phyloP scores from a whole-genome alignment of 768 basidiomycete genomes.

The Lactarius vividus region DNA sequence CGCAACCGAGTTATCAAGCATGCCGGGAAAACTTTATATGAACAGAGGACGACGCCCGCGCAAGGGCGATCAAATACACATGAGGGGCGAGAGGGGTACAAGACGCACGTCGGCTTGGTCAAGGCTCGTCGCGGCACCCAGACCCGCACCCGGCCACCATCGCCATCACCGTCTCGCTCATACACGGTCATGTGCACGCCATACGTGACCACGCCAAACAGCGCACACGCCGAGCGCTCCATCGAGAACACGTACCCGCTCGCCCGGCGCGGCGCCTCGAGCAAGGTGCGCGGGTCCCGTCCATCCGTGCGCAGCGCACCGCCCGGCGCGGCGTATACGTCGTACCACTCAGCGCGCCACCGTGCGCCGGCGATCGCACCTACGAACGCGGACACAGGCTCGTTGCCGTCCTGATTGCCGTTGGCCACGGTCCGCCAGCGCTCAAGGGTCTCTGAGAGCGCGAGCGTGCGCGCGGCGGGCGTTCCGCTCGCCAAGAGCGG shows the following conservation, averaged over 20 bases:
- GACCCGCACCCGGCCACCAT: conserved; percentile 46
- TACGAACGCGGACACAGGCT: conserved; percentile 44
- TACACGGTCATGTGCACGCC: conserved; percentile 90
- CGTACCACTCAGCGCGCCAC: conserved; percentile 86
- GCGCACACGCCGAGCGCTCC: conserved; percentile 83
- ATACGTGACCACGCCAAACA: conserved; percentile 89
- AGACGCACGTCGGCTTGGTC: conserved; percentile 84
- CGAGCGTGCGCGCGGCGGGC: conserved; percentile 52
- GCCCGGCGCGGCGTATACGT: conserved; percentile 70
- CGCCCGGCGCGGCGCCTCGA: conserved; percentile 35
- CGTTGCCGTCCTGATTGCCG: neutral
- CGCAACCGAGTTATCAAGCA: conserved; percentile 87
- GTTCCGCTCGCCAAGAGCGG: conserved; percentile 2
- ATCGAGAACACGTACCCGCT: conserved; percentile 78
- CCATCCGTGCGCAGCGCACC: conserved; percentile 46
- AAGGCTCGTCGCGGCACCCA: conserved; percentile 87
- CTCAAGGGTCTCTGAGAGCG: conserved; percentile 65
- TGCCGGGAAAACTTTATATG: conserved; percentile 68
- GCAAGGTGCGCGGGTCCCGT: conserved; percentile 29
- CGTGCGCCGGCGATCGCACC: conserved; percentile 69
- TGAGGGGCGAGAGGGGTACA: neutral
- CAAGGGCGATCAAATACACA: neutral
- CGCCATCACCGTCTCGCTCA: conserved; percentile 36
- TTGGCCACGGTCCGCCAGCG: conserved; percentile 52
- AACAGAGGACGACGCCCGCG: neutral